Percentiles rank a stretch among this genome's conserved stretches.
These are phyloP conservation scores for Tagetes erecta DNA, from an alignment of 129 eudicot genomes.

Conservation along the genomic window DNA sequence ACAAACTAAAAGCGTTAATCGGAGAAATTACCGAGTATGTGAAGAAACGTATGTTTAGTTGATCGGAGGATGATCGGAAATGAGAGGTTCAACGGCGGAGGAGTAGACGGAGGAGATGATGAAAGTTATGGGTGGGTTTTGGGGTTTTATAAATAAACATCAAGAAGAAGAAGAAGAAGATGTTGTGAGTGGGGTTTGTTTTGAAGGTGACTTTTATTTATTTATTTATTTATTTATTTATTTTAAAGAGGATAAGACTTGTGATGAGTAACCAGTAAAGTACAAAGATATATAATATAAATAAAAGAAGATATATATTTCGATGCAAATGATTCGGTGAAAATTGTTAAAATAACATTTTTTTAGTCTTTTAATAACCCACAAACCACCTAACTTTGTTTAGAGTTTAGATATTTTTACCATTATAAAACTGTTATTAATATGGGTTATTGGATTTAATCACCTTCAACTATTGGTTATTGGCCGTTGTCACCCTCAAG, in stretches of 20 bases:
- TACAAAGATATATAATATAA: background rate
- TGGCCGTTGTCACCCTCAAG: too few relatives aligned
- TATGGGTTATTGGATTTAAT: too few relatives aligned
- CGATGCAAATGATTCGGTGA: too few relatives aligned
- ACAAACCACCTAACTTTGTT: too few relatives aligned
- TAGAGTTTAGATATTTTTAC: too few relatives aligned
- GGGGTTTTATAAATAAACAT: conserved; percentile 28
- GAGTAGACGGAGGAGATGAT: background rate
- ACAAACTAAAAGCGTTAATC: background rate
- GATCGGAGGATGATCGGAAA: conserved; percentile 22
- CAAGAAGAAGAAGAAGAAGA: background rate
- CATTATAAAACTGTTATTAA: too few relatives aligned
- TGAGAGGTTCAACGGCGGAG: conserved; percentile 14
- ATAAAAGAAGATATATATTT: too few relatives aligned
- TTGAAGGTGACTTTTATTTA: background rate
- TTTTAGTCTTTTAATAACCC: too few relatives aligned
- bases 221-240: too few relatives aligned
- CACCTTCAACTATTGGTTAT: too few relatives aligned
- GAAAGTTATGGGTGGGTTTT: conserved; percentile 19
- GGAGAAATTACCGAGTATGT: conserved; percentile 17
- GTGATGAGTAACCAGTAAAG: background rate
- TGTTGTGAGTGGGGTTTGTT: background rate
- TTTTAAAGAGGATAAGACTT: background rate
- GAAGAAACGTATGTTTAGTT: background rate
- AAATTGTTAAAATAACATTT: too few relatives aligned